These are phyloP conservation scores for Fusarium buxicola DNA, from an alignment of 2,329 filamentous ascomycete species.

Conservation along the genomic window DNA sequence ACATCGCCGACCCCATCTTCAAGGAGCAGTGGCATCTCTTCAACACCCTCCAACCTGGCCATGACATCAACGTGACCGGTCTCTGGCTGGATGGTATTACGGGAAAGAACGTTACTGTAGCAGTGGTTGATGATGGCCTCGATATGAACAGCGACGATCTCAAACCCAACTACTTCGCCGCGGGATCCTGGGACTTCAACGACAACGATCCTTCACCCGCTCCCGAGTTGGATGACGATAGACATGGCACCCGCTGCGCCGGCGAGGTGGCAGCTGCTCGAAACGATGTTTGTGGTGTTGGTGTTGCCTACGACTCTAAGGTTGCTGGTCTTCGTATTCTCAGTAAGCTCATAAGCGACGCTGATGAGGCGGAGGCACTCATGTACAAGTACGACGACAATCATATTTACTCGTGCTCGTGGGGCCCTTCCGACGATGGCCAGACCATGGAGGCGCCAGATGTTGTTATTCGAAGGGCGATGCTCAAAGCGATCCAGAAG, in stretches of 20 bases:
- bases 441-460: slow-evolving; percentile 93
- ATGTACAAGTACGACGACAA: slow-evolving; percentile 94
- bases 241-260: slow-evolving; percentile 92
- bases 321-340: slow-evolving; percentile 94
- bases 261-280: slow-evolving; percentile 93
- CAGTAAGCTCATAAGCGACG: slow-evolving; percentile 88
- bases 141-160: slow-evolving; percentile 96
- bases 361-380: slow-evolving; percentile 91
- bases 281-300: slow-evolving; percentile 95
- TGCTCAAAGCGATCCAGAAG: slow-evolving; percentile 91
- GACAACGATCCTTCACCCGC: slow-evolving; percentile 82
- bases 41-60: slow-evolving; percentile 82
- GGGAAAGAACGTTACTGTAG: slow-evolving; percentile 87
- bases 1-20: slow-evolving; percentile 91
- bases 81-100: slow-evolving; percentile 93
- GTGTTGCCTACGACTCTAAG: slow-evolving; percentile 91
- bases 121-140: slow-evolving; percentile 94
- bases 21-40: slow-evolving; percentile 94
- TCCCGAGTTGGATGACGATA: slow-evolving; percentile 85
- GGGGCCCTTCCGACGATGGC: slow-evolving; percentile 96
- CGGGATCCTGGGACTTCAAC: slow-evolving; percentile 97
- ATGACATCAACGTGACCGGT: slow-evolving; percentile 96
- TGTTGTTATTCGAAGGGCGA: slow-evolving; percentile 86
- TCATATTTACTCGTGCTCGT: slow-evolving; percentile 98
- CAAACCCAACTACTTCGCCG: slow-evolving; percentile 91